These are phyloP conservation scores for Furcasterigmium furcatum DNA, from an alignment of 2,329 filamentous ascomycete species.

Conservation along the genomic window DNA sequence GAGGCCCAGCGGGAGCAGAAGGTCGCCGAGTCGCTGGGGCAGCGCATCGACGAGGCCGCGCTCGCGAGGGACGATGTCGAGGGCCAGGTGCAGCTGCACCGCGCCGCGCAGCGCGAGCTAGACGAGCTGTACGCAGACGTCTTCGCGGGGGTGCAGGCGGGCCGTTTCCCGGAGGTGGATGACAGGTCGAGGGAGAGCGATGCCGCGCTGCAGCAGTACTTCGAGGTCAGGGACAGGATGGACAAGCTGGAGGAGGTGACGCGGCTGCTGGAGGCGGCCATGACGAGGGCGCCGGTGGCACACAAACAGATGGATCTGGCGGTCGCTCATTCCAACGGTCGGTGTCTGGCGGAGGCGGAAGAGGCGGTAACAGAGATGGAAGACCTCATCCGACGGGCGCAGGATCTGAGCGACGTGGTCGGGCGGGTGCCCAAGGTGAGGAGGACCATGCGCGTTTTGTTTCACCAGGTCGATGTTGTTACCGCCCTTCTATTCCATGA, in stretches of 20 bases:
- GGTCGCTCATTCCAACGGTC: conserved; percentile 40
- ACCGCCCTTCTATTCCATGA: conserved; percentile 49
- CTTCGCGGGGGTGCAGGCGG: conserved; percentile 48
- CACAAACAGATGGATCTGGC: conserved; percentile 36
- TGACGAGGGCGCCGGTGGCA: conserved; percentile 28
- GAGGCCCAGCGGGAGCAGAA: conserved; percentile 41
- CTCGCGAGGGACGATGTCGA: conserved; percentile 31
- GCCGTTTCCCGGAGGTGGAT: conserved; percentile 50
- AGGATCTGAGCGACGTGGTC: conserved; percentile 32
- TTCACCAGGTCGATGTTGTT: conserved; percentile 54
- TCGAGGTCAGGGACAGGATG: conserved; percentile 27
- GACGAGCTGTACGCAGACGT: conserved; percentile 49
- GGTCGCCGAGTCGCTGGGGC: conserved; percentile 33
- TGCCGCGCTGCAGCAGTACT: conserved; percentile 30
- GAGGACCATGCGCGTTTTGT: conserved; percentile 41
- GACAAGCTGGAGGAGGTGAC: conserved; percentile 39
- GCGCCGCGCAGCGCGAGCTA: conserved; percentile 39
- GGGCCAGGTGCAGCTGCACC: conserved; percentile 27
- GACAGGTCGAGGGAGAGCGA: conserved; percentile 33
- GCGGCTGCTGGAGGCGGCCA: conserved; percentile 32
- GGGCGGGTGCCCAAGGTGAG: conserved; percentile 32
- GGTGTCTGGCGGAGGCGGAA: conserved; percentile 46
- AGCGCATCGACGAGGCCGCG: conserved; percentile 35
- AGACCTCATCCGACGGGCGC: conserved; percentile 34
- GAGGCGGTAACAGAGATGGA: conserved; percentile 34